These are phyloP conservation scores for Scheffersomyces segobiensis DNA, from an alignment of 1,139 yeast species.

Conservation along the genomic window DNA sequence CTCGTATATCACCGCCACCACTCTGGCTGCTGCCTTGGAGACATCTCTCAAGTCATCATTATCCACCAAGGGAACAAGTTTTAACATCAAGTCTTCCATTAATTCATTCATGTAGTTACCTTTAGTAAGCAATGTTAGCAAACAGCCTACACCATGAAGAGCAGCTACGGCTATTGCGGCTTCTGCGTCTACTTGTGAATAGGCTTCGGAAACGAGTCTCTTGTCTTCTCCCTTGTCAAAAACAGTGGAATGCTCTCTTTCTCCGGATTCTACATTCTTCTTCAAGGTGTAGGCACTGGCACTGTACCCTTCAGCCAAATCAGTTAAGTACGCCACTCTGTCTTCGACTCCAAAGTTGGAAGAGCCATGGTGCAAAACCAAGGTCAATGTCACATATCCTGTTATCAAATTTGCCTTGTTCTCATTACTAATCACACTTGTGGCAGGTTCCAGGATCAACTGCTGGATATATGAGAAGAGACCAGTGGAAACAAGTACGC, in stretches of 20 bases:
- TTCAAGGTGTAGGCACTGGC: constrained; percentile 35
- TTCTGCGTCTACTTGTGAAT: constrained; percentile 32
- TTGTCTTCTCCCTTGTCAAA: constrained; percentile 41
- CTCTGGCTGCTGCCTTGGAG: constrained; percentile 57
- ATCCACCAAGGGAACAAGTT: constrained; percentile 42
- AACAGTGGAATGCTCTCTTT: constrained; percentile 46
- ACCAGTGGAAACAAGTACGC: constrained; percentile 43
- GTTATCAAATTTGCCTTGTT: constrained; percentile 43
- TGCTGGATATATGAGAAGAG: constrained; percentile 35
- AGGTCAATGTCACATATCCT: constrained; percentile 46
- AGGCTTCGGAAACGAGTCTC: constrained; percentile 37
- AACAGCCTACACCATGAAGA: constrained; percentile 49
- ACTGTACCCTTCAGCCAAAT: constrained; percentile 46
- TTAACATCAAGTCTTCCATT: constrained; percentile 36
- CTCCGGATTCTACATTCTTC: constrained; percentile 38
- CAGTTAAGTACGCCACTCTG: constrained; percentile 42
- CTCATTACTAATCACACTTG: constrained; percentile 32
- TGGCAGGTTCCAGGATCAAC: constrained; percentile 35
- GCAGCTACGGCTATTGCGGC: constrained; percentile 44
- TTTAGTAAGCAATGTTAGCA: constrained; percentile 43
- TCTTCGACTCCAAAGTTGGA: constrained; percentile 54
- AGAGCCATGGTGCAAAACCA: constrained; percentile 49
- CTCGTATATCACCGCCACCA: constrained; percentile 65
- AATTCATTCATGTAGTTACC: constrained; percentile 45
- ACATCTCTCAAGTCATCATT: constrained; percentile 43